phyloP scores from a whole-genome alignment of 352 stramenopile species.

The Phytophthora fragariae region DNA sequence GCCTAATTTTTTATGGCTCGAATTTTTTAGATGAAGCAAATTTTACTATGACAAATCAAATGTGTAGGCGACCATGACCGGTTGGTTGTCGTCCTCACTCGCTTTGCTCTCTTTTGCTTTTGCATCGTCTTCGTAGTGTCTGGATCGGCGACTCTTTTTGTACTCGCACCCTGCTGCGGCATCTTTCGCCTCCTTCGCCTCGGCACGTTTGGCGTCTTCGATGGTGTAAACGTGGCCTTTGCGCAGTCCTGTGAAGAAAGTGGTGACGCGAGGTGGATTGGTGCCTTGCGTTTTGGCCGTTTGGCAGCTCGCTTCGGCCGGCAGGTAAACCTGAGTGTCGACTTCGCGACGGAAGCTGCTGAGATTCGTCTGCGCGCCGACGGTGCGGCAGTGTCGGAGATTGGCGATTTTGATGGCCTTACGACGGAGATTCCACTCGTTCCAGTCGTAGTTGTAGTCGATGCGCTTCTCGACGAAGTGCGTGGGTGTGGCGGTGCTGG shows the following conservation, averaged over 20 bases:
- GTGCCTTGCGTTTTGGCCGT: conserved; percentile 82
- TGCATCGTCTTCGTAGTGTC: conserved; percentile 38
- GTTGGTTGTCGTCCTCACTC: conserved; percentile 41
- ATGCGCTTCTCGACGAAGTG: conserved; percentile 95
- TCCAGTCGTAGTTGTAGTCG: conserved; percentile 94
- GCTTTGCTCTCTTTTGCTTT: conserved; percentile 33
- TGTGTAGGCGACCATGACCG: conserved; percentile 73
- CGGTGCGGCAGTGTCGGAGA: conserved; percentile 90
- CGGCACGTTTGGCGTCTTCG: conserved; percentile 40
- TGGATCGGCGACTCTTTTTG: conserved; percentile 34
- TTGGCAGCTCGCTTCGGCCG: conserved; percentile 71
- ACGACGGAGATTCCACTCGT: conserved; percentile 93
- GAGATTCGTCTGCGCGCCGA: conserved; percentile 87
- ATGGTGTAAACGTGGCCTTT: conserved; percentile 47
- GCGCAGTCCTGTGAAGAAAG: conserved; percentile 80
- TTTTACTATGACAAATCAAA: conserved; percentile 70
- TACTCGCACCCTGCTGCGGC: conserved; percentile 25
- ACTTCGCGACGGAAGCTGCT: conserved; percentile 91
- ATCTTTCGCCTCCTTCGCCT: conserved; percentile 31
- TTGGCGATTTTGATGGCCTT: conserved; percentile 93
- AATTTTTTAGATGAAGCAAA: conserved; percentile 46
- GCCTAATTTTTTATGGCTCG: conserved; percentile 43
- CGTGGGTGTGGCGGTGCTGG: conserved; percentile 88
- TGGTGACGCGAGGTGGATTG: conserved; percentile 83
- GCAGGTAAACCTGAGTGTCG: conserved; percentile 91